Percentiles rank a stretch among this genome's conserved stretches.
Evolutionary conservation across 345 rosid species (phyloP).

Genomic region (Rubroshorea leprosula): DNA sequence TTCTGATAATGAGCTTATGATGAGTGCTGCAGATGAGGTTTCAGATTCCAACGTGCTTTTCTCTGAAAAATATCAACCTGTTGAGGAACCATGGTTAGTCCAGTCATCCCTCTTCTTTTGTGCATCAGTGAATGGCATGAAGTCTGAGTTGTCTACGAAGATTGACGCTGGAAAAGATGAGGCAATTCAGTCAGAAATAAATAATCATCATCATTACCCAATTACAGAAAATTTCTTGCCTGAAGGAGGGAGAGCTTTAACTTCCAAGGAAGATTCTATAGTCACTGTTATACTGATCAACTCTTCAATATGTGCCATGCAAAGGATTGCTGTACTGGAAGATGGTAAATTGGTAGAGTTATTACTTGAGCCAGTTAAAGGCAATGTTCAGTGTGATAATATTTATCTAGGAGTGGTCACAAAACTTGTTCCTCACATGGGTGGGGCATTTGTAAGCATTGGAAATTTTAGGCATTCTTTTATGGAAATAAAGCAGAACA

Average conservation of each 20-base stretch:
- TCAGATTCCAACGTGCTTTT: conserved; percentile 23
- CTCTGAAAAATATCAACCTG: conserved; percentile 59
- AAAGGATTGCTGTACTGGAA: conserved; percentile 93
- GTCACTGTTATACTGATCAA: conserved; percentile 67
- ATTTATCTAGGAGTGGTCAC: conserved; percentile 79
- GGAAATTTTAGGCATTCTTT: conserved; percentile 79
- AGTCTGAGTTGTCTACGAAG: conserved; percentile 22
- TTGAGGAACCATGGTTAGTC: conserved; percentile 91
- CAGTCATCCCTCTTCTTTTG: conserved; percentile 28
- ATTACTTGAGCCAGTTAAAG: conserved; percentile 87
- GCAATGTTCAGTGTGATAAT: conserved; percentile 84
- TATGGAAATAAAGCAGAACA: conserved; percentile 71
- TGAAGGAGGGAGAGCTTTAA: conserved; percentile 31
- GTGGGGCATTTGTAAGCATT: conserved; percentile 95
- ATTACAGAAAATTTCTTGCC: conserved; percentile 39
- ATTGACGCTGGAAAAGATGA: conserved; percentile 27
- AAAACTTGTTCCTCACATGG: conserved; percentile 91
- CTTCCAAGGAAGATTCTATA: conserved; percentile 40
- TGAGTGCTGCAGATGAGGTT: conserved; percentile 20
- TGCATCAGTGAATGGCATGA: conserved; percentile 20
- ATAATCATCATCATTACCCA: conserved; percentile 38
- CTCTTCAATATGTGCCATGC: conserved; percentile 90
- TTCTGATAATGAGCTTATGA: conserved; percentile 24
- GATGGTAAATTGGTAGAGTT: conserved; percentile 84
- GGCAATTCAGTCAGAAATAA: conserved; percentile 17